Base-by-base conservation (phyloP, 2,329 filamentous ascomycete genomes). In the Scedosporium boydii region DNA sequence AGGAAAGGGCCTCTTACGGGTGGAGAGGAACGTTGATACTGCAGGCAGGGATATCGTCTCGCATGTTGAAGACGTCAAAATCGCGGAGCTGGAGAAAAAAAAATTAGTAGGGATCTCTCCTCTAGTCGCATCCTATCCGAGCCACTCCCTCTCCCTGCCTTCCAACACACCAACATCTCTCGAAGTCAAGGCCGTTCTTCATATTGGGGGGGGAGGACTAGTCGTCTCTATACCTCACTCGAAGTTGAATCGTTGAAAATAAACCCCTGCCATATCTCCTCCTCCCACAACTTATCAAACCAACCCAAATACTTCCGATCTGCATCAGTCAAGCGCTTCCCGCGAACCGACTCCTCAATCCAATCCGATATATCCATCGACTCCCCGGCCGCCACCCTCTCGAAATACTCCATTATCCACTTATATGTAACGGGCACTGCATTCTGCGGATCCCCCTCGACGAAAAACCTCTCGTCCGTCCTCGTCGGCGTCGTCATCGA, bases 241-340 rank as follows among this genome's bases (percentile, higher is more conserved):
- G 71, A 71, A 4, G 70, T 72, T 44, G 71, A 34, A 16, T 68
- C 69, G n/a, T 64, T 63, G 18, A 73, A 72, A 1, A 73, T 53
- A 1, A 68, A 59, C 4, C 51, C 63, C 58, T 73, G 72, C 72
- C 71, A 74, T 29, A 68, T 65, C 18, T 73, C 70, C n/a, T 73
- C 72, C 6, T 69, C 60, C 5, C 67, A 42, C 9, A 72, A 53
- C 14, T 67, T 62, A 16, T 70, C 65, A n/a, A 68, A 67, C 57
- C 67, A 57, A 18, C 64, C 61, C 65, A 70, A 64, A 38, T 66
- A 68, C 21, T 29, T 51, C 41, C 61, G 67, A 66, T 27, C 68
- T 64, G 14, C 23, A 48, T 42, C 65, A 60, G n/a, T 38, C 38
- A 63, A 67, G 46, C 3, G 23, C 55, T 12, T 61, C 26, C 53